Base-by-base conservation (phyloP, 164 flowering plant genomes). In the Akebia trifoliata region DNA sequence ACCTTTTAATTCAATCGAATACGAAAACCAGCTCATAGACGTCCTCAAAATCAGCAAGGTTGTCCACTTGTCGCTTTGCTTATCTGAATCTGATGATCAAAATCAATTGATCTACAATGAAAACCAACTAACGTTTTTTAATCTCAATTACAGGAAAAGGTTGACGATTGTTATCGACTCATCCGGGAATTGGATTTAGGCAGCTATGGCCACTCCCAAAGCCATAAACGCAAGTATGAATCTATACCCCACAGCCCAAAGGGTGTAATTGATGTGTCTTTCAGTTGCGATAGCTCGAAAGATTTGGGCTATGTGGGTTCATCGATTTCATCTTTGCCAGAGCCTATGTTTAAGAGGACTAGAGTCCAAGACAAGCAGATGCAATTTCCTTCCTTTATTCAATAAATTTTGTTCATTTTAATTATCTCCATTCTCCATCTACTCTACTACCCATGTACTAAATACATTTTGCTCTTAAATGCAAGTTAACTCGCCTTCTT, bases 241-340 rank as follows among this genome's bases (percentile, higher is more conserved):
- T 59, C 68, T 0, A 28, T 40, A n/a, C 85, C 84, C 1, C 69
- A 72, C 12, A 86, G 90, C 67, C 96, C 96, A 24, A 79, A 60
- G 5, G 90, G 83, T 15, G 81, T 92, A 1, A 72, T 81, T 34
- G 92, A 83, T 47, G 71, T 77, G 28, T 75, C 78, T 3, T 87
- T 87, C 62, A 86, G 94, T 76, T 78, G 73, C 8, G 92, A 84
- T 34, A 81, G 85, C 76, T 82, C 84, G 0, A 78, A 74, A n/a
- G n/a, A n/a, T n/a, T n/a, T n/a, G n/a, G n/a, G n/a, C n/a, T n/a
- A n/a, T n/a, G n/a, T n/a, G n/a, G n/a, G n/a, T n/a, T n/a, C n/a
- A n/a, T n/a, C n/a, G n/a, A n/a, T n/a, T n/a, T n/a, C n/a, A n/a
- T n/a, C n/a, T n/a, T n/a, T n/a, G n/a, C n/a, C n/a, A n/a, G n/a